Conservation (phyloP, 495 filamentous ascomycete species). For the Bryoglossum gracile region DNA sequence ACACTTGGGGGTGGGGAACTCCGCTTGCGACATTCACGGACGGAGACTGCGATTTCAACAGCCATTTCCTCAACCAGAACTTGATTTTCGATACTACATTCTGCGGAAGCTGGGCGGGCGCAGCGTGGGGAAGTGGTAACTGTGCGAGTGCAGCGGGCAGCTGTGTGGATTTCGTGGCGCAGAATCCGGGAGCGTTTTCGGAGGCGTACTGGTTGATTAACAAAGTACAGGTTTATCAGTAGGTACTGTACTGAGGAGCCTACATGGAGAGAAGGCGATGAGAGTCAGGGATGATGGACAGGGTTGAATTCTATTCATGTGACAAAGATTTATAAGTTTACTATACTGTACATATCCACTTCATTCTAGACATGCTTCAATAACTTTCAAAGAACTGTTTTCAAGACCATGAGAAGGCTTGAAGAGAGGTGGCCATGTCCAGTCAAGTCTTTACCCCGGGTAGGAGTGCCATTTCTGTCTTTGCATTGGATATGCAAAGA, state of each 20-base stretch:
- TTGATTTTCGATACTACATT: conserved; percentile 78
- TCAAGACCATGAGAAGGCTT: no score
- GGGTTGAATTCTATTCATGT: no score
- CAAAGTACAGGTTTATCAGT: conserved; percentile 47
- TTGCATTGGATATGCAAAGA: no score
- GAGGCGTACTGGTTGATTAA: conserved; percentile 63
- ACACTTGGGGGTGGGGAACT: conserved; percentile 47
- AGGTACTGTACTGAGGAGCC: not conserved
- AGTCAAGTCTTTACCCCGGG: no score
- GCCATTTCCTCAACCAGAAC: conserved; percentile 58
- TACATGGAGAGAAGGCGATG: no score
- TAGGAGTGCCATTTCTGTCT: no score
- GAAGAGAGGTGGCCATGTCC: no score
- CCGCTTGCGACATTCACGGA: conserved; percentile 60
- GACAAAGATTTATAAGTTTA: no score
- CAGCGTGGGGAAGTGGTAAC: conserved; percentile 35
- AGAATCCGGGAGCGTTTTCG: conserved; percentile 46
- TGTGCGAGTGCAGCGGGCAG: conserved; percentile 18
- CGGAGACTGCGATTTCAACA: conserved; percentile 51
- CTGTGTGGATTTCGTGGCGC: conserved; percentile 51
- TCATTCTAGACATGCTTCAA: no score
- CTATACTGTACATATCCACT: no score
- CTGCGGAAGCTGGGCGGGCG: conserved; percentile 56
- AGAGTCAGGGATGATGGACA: no score
- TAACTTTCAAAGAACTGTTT: no score